Percentiles rank a stretch among this genome's conserved stretches.
phyloP scores from a whole-genome alignment of 2,329 filamentous ascomycete species.

The Ophiostoma novo-ulmi region DNA sequence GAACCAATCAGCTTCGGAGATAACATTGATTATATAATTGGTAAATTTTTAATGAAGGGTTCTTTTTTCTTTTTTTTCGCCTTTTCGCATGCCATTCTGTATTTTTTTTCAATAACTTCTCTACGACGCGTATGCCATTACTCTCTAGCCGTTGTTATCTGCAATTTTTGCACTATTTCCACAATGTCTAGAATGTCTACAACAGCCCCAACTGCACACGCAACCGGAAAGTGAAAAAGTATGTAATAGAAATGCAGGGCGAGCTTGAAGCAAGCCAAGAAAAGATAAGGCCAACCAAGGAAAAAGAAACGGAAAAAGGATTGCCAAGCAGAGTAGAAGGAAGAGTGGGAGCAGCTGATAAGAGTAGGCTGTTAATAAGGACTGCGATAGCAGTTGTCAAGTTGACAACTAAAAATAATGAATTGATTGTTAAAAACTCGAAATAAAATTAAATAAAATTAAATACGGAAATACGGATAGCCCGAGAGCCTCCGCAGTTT shows the following conservation, averaged over 20 bases:
- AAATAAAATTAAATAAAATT: not conserved
- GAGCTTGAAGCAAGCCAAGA: conserved; percentile 1
- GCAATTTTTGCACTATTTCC: not conserved
- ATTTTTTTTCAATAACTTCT: not conserved
- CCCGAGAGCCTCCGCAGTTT: not conserved
- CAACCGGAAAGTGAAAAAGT: not conserved
- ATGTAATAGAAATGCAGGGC: conserved; percentile 2
- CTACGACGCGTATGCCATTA: not conserved
- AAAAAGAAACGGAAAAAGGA: not conserved
- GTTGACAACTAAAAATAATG: not conserved
- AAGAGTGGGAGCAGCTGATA: not conserved
- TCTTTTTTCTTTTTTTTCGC: not conserved
- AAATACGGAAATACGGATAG: not conserved
- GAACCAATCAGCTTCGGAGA: not conserved
- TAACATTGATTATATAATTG: not conserved
- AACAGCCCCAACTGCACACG: not conserved
- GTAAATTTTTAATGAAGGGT: not conserved
- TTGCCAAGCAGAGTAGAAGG: not conserved
- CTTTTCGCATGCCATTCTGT: not conserved
- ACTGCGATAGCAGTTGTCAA: not conserved
- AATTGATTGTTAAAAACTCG: not conserved
- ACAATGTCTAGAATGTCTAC: too few relatives aligned
- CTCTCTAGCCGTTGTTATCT: not conserved
- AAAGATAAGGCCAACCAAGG: conserved; percentile 8
- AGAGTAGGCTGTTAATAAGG: not conserved